Base-by-base conservation (phyloP, 2,329 filamentous ascomycete genomes). In the Paradendryphiella salina region DNA sequence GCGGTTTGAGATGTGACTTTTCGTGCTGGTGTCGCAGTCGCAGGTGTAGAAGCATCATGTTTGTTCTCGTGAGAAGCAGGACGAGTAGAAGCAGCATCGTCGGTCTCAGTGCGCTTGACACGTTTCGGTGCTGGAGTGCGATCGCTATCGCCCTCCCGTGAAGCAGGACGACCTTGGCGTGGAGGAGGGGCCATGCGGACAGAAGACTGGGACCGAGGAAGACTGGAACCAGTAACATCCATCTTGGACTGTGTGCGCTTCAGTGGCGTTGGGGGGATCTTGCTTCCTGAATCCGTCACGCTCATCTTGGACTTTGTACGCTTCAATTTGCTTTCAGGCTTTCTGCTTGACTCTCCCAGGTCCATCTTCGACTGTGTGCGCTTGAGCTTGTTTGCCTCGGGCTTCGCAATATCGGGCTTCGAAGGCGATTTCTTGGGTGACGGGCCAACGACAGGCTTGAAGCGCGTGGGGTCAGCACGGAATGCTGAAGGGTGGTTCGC, bases 401-500 rank as follows among this genome's bases (percentile, higher is more conserved):
- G 65, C 66, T 77, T 68, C 61, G 68, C 76, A 43, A 73, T 74
- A 68, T 77, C 84, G 61, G 76, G 80, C 18, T 76, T 76, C 1
- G 78, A 72, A 11, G 60, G 62, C 15, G 70, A 62, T 38, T 67
- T 70, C 57, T 72, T 70, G 31, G 53, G 39, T 9, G 69, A 36
- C 28, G 64, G 59, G 4, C 54, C 54, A 7, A 57, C 56, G 38
- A 60, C 58, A 8, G 83, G 82, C n/a, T 82, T 80, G 57, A 78
- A 73, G 7, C 80, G 79, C 29, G 73, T 79, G 4, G 79, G 74
- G 52, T 82, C 79, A 17, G 81, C 81, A 55, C 89, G 82, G 76
- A 86, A 94, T 13, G 87, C 83, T 9, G 92, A 96, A 7, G 90
- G 81, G 70, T 96, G 92, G 56, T 86, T 86, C 35, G 85, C 89